phyloP scores from a whole-genome alignment of 768 basidiomycete genomes.

The Megacollybia marginata region DNA sequence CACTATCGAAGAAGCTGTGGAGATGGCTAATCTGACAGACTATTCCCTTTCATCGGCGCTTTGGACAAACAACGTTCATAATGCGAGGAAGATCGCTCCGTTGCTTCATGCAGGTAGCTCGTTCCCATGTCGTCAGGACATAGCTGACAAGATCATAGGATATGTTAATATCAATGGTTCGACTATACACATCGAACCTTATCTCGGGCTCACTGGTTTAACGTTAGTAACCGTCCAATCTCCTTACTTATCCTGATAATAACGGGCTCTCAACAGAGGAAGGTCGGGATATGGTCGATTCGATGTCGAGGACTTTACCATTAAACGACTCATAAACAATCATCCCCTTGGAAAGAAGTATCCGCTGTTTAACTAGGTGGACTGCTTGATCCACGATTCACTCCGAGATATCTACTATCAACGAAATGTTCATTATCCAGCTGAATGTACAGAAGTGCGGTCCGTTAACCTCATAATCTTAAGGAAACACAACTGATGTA shows the following conservation, averaged over 20 bases:
- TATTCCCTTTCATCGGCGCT: constrained; percentile 45
- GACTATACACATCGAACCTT: constrained; percentile 37
- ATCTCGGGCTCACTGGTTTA: constrained; percentile 31
- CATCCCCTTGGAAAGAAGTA: constrained; percentile 26
- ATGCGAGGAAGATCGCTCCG: constrained; percentile 36
- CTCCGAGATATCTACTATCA: no score
- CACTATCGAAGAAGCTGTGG: constrained; percentile 45
- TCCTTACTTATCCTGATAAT: constrained; percentile 1
- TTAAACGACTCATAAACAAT: constrained; percentile 32
- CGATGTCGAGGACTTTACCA: constrained; percentile 42
- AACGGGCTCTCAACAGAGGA: constrained; percentile 20
- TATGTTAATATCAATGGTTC: constrained; percentile 49
- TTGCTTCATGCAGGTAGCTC: constrained; percentile 38
- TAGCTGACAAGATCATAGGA: constrained; percentile 22
- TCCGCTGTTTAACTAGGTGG: constrained; percentile 10
- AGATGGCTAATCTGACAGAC: constrained; percentile 45
- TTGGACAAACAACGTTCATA: constrained; percentile 41
- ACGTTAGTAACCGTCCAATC: constrained; percentile 27
- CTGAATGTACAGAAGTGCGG: no score
- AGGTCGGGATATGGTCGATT: constrained; percentile 47
- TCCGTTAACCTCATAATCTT: no score
- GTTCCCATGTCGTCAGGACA: no score
- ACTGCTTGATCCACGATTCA: no score
- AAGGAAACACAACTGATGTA: no score
- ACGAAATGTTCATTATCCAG: no score